phyloP scores from a whole-genome alignment of 2,329 filamentous ascomycete species.

The Colletotrichum falcatum region DNA sequence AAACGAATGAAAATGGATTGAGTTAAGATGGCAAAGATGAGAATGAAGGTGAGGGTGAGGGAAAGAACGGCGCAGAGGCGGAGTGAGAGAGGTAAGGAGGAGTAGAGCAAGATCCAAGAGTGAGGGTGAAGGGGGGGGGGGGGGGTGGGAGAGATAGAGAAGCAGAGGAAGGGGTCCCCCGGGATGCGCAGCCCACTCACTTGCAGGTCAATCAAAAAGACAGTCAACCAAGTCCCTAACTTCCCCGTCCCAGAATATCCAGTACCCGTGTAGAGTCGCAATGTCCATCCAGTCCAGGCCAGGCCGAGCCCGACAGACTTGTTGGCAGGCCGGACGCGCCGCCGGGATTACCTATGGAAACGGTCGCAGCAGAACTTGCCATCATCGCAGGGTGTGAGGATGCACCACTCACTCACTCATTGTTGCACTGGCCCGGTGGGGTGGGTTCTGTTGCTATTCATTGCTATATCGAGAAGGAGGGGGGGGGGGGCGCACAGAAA shows the following conservation, averaged over 20 bases:
- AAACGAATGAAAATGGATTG: conserved; percentile 13
- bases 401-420: neutral
- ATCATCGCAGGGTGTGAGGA: neutral
- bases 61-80: neutral
- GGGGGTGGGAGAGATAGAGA: neutral
- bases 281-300: conserved; percentile 6
- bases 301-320: neutral
- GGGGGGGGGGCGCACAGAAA: neutral
- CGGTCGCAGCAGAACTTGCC: conserved; percentile 9
- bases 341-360: conserved; percentile 21
- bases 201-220: conserved; percentile 16
- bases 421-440: conserved; percentile 27
- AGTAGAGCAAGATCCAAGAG: conserved; percentile 1
- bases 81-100: conserved; percentile 14
- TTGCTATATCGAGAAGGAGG: neutral
- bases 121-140: neutral
- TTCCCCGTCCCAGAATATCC: neutral
- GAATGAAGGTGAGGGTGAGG: conserved; percentile 4
- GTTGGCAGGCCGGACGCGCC: neutral
- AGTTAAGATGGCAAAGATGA: neutral
- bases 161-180: conserved; percentile 31
- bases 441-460: conserved; percentile 26
- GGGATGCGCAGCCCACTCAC: conserved; percentile 24
- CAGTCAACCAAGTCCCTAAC: neutral
- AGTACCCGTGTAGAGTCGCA: conserved; percentile 5